A percentile compares a stretch with the other conserved stretches of the same genome.
Evolutionary conservation across 306 rosid species (phyloP).

Genomic region (Inga laurina): DNA sequence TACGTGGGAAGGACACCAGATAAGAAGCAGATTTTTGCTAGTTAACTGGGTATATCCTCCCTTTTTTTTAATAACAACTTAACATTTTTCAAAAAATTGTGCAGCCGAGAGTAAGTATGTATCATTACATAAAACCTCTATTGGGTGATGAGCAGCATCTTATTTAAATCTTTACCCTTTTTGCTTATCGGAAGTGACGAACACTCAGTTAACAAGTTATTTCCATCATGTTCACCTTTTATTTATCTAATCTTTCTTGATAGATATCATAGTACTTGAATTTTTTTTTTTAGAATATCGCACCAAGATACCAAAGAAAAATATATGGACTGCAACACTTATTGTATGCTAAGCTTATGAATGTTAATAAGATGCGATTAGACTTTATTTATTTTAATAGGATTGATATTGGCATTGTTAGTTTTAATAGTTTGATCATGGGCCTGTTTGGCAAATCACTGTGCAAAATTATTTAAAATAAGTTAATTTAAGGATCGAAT

Average conservation of each 20-base stretch:
- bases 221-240: constrained; percentile 19
- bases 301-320: background rate
- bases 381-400: background rate
- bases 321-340: background rate
- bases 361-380: background rate
- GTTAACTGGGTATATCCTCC: background rate
- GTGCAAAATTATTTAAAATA: no score
- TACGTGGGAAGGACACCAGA: constrained; percentile 89
- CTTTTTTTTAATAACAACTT: background rate
- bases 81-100: background rate
- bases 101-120: constrained; percentile 96
- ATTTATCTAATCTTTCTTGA: constrained; percentile 28
- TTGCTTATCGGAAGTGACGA: constrained; percentile 17
- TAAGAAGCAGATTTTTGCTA: constrained; percentile 31
- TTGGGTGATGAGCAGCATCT: constrained; percentile 32
- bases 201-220: constrained; percentile 16
- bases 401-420: background rate
- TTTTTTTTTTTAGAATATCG: background rate
- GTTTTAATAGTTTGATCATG: background rate
- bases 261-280: background rate
- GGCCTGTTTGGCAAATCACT: no score
- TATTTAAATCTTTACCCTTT: background rate
- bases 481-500: no score
- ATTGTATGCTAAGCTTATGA: background rate
- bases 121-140: constrained; percentile 80